Percentiles rank a stretch among this genome's conserved stretches.
These are phyloP conservation scores for Chionographis japonica DNA, from an alignment of 106 monocot species.

Conservation along the genomic window DNA sequence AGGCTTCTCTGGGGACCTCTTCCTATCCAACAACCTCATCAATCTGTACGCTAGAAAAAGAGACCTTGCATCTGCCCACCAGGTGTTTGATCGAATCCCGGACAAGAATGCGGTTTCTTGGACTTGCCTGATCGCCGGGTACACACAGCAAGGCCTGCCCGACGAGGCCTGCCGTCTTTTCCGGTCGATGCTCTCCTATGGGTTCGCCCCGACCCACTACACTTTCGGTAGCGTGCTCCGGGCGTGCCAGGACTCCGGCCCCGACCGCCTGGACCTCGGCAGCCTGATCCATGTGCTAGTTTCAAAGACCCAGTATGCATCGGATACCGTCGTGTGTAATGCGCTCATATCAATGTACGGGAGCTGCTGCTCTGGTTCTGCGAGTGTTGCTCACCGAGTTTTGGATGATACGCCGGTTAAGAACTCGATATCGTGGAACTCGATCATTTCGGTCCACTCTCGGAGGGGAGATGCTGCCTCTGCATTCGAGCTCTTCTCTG, in stretches of 20 bases:
- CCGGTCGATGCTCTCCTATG: constrained; percentile 38
- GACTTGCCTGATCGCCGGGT: constrained; percentile 69
- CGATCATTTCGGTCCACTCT: constrained; percentile 56
- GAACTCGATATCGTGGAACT: constrained; percentile 67
- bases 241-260: constrained; percentile 52
- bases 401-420: constrained; percentile 40
- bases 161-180: constrained; percentile 41
- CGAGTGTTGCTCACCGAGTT: constrained; percentile 23
- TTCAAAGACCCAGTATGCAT: constrained; percentile 31
- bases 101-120: constrained; percentile 67
- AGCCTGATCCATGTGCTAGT: constrained; percentile 50
- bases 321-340: constrained; percentile 54
- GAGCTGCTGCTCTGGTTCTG: constrained; percentile 33
- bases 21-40: constrained; percentile 58
- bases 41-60: constrained; percentile 33
- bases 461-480: constrained; percentile 37
- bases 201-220: constrained; percentile 40
- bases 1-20: constrained; percentile 44
- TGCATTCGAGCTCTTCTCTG: constrained; percentile 47
- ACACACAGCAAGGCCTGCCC: constrained; percentile 24
- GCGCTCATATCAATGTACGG: constrained; percentile 80
- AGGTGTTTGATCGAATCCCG: constrained; percentile 61
- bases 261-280: constrained; percentile 22
- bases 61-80: constrained; percentile 28
- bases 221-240: constrained; percentile 55